Conservation (phyloP, 1,284 basidiomycete genomes). For the Sanguinoderma infundibulare region DNA sequence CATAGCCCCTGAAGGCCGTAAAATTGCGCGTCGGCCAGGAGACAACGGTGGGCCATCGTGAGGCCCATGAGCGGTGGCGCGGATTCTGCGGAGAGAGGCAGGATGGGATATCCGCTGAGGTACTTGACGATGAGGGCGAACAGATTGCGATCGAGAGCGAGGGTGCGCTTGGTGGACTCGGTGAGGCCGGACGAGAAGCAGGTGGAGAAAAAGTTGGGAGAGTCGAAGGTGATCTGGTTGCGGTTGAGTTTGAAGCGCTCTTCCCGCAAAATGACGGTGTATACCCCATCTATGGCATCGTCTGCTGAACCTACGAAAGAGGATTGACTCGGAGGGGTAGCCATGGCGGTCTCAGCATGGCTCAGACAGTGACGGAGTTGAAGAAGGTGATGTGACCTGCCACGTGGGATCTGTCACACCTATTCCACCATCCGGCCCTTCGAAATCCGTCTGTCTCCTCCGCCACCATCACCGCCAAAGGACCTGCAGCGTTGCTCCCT, state of each 20-base stretch:
- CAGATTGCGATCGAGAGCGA: slow-evolving; percentile 9
- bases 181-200: slow-evolving; percentile 4
- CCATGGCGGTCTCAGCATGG: too few relatives aligned
- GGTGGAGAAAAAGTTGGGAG: slow-evolving; percentile 8
- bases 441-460: too few relatives aligned
- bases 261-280: slow-evolving; percentile 4
- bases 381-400: too few relatives aligned
- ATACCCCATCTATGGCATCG: slow-evolving; percentile 23
- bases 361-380: too few relatives aligned
- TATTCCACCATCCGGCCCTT: too few relatives aligned
- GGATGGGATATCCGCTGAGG: slow-evolving; percentile 9
- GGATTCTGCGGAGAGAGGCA: slow-evolving; percentile 1
- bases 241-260: slow-evolving; percentile 6
- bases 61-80: not conserved
- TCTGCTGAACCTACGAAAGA: too few relatives aligned
- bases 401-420: too few relatives aligned
- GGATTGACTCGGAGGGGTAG: too few relatives aligned
- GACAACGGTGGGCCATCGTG: not conserved
- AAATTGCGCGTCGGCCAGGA: slow-evolving; percentile 5
- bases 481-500: too few relatives aligned
- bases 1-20: not conserved
- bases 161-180: not conserved
- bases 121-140: slow-evolving; percentile 12
- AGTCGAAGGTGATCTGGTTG: slow-evolving; percentile 3
- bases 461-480: too few relatives aligned